Conservation (phyloP, 257 asterid species). For the Eucommia ulmoides region DNA sequence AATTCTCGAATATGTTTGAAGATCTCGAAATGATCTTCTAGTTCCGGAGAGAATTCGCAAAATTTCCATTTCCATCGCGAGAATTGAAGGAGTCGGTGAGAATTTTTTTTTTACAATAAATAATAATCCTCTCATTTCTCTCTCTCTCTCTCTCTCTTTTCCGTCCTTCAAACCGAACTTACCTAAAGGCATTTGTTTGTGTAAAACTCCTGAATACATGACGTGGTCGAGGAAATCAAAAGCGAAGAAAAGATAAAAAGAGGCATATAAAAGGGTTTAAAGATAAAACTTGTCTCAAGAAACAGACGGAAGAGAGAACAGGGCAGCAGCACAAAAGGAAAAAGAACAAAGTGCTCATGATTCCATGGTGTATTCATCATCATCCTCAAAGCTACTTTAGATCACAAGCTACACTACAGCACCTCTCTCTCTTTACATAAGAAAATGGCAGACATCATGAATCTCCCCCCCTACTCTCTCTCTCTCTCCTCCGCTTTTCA, state of each 20-base stretch:
- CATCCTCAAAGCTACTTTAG: conserved; percentile 32
- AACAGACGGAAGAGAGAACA: background rate
- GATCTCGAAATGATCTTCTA: no score
- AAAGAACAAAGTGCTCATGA: conserved; percentile 39
- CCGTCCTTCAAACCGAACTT: no score
- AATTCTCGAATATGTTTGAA: no score
- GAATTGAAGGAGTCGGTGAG: no score
- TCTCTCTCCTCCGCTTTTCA: conserved; percentile 20
- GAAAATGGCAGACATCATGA: no score
- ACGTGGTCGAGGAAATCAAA: background rate
- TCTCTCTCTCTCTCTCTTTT: no score
- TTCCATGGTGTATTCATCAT: conserved; percentile 36
- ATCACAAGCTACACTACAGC: conserved; percentile 21
- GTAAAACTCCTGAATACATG: background rate
- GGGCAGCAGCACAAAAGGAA: conserved; percentile 3
- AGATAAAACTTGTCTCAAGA: background rate
- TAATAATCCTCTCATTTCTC: no score
- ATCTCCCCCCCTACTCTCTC: conserved; percentile 5
- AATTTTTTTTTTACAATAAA: no score
- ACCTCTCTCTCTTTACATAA: conserved; percentile 2
- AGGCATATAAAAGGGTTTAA: background rate
- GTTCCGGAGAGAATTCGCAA: no score
- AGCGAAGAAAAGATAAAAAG: background rate
- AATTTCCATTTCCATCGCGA: no score
- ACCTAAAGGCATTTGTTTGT: no score